A percentile compares a stretch with the other conserved stretches of the same genome.
Conservation (phyloP, 306 rosid genomes). For the Prosopis cineraria region DNA sequence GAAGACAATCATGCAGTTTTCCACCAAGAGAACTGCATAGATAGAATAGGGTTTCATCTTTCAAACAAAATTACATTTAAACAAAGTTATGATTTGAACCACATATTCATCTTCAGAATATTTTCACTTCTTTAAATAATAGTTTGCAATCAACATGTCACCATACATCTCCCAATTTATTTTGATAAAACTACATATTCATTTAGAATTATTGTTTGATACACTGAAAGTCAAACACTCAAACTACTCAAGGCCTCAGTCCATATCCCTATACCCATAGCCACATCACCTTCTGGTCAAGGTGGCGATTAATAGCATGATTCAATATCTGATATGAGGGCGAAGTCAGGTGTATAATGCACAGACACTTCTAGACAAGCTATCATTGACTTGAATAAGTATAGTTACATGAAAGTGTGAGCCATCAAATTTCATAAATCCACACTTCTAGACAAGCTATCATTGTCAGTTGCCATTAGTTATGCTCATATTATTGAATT, state of each 20-base stretch:
- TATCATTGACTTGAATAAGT: background rate
- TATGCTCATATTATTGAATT: background rate
- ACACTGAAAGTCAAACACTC: background rate
- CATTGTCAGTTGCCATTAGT: background rate
- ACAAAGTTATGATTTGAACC: background rate
- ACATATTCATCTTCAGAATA: background rate
- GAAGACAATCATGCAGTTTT: background rate
- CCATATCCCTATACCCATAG: background rate
- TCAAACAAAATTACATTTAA: slow-evolving; percentile 11
- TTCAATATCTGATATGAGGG: background rate
- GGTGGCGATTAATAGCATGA: background rate
- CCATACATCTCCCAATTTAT: background rate
- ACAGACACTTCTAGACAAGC: background rate
- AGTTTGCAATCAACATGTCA: background rate
- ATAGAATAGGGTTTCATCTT: background rate
- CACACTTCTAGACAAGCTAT: too few species aligned
- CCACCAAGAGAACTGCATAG: background rate
- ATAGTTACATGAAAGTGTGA: background rate
- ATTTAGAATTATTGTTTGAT: background rate
- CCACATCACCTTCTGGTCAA: background rate
- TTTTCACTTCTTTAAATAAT: background rate
- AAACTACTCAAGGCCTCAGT: slow-evolving; percentile 1
- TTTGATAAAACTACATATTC: background rate
- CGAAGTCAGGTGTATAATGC: background rate
- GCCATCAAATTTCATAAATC: background rate